Conservation (phyloP, 106 monocot genomes). For the Xerophyta viscosa region DNA sequence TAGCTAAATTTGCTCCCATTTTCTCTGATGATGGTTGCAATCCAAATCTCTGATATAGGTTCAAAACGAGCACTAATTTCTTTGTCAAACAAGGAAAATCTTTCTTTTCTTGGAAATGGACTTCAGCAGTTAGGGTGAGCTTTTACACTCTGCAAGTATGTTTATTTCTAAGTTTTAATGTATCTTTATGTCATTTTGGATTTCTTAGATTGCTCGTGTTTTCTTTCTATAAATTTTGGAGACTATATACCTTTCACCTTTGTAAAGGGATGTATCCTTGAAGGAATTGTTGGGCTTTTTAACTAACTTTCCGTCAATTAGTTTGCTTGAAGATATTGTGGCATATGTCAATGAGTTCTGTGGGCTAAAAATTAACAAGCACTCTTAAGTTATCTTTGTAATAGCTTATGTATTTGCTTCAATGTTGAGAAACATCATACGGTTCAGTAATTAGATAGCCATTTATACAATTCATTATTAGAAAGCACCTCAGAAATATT, state of each 20-base stretch:
- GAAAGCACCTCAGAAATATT: background rate
- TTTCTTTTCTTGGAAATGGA: slow-evolving; percentile 70
- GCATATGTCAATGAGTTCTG: too few relatives aligned
- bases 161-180: background rate
- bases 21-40: too few relatives aligned
- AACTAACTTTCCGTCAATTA: too few relatives aligned
- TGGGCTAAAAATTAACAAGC: too few relatives aligned
- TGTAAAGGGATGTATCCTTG: too few relatives aligned
- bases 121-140: slow-evolving; percentile 80
- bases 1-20: too few relatives aligned
- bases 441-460: too few relatives aligned
- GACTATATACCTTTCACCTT: background rate
- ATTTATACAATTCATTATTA: background rate
- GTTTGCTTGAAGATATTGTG: too few relatives aligned
- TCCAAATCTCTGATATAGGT: slow-evolving; percentile 15
- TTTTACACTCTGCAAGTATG: background rate
- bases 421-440: too few relatives aligned
- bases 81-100: slow-evolving; percentile 74
- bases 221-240: background rate
- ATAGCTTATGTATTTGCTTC: too few relatives aligned
- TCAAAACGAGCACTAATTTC: slow-evolving; percentile 86
- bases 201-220: background rate
- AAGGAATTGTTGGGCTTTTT: too few relatives aligned
- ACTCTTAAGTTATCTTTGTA: too few relatives aligned
- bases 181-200: background rate